Percentiles rank a stretch among this genome's conserved stretches.
Evolutionary conservation across 1,139 yeast species (phyloP).

Genomic region (Yamadazyma oceani): DNA sequence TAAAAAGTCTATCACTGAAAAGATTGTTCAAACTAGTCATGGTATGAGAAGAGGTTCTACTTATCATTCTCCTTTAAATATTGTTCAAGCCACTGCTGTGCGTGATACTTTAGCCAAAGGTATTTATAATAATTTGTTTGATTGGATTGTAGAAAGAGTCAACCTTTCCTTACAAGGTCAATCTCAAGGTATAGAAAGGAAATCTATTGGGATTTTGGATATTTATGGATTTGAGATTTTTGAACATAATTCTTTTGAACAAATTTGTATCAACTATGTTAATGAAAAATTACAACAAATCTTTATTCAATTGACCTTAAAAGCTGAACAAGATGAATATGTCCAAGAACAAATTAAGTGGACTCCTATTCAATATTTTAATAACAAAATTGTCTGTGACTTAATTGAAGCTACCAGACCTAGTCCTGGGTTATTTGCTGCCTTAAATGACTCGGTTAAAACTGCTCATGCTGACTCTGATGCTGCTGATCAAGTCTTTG

Average conservation of each 20-base stretch:
- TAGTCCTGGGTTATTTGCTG: constrained; percentile 91
- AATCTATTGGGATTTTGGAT: constrained; percentile 88
- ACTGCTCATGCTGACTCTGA: constrained; percentile 97
- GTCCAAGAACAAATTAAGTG: constrained; percentile 93
- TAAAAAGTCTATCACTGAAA: constrained; percentile 68
- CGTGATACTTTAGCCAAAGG: constrained; percentile 96
- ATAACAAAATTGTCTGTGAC: constrained; percentile 96
- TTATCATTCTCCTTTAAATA: constrained; percentile 90
- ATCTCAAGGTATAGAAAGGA: constrained; percentile 45
- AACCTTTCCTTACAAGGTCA: constrained; percentile 57
- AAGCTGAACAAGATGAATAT: constrained; percentile 97
- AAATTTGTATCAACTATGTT: constrained; percentile 93
- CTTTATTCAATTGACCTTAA: constrained; percentile 90
- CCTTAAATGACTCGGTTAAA: constrained; percentile 94
- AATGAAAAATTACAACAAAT: constrained; percentile 97
- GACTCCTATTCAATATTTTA: constrained; percentile 97
- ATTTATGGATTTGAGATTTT: constrained; percentile 98
- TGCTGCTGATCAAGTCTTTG: constrained; percentile 97
- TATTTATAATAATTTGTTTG: constrained; percentile 86
- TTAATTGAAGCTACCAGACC: constrained; percentile 93
- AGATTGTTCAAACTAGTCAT: constrained; percentile 87
- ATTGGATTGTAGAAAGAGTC: constrained; percentile 97
- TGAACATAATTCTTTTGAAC: constrained; percentile 95
- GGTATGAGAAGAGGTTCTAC: constrained; percentile 89
- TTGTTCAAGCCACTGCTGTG: constrained; percentile 91